Conservation (phyloP, 2,329 filamentous ascomycete genomes). For the Fonsecaea erecta region DNA sequence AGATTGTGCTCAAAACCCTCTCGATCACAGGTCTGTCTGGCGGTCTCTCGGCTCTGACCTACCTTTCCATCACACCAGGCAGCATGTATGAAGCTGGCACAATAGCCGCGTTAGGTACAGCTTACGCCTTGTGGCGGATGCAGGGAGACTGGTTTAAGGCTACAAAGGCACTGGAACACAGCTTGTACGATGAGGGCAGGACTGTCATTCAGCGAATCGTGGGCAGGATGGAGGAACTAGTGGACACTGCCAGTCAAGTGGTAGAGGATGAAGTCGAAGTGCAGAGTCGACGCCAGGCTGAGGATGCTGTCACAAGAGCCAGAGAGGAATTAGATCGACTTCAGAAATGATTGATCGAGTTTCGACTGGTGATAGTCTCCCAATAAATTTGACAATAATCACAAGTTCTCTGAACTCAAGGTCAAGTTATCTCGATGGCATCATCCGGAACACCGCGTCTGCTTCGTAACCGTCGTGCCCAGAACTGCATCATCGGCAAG, state of each 20-base stretch:
- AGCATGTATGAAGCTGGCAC: conserved; percentile 63
- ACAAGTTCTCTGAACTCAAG: background rate
- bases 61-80: conserved; percentile 57
- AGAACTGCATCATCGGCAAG: conserved; percentile 84
- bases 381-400: background rate
- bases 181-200: conserved; percentile 62
- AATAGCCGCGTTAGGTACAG: conserved; percentile 62
- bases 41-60: conserved; percentile 61
- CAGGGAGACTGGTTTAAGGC: conserved; percentile 64
- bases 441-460: conserved; percentile 52
- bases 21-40: conserved; percentile 65
- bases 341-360: conserved; percentile 14
- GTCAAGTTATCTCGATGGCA: conserved; percentile 46
- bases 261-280: conserved; percentile 43
- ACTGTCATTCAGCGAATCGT: conserved; percentile 61
- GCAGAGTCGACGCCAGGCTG: conserved; percentile 45
- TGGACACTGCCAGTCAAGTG: conserved; percentile 51
- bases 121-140: conserved; percentile 61
- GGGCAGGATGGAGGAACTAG: conserved; percentile 52
- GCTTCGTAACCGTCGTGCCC: conserved; percentile 50
- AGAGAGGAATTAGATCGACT: conserved; percentile 49
- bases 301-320: conserved; percentile 53
- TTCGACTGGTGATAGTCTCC: background rate
- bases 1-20: conserved; percentile 74
- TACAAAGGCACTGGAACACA: conserved; percentile 56